phyloP scores from a whole-genome alignment of 2,329 filamentous ascomycete genomes.

The Aureobasidium pullulans region DNA sequence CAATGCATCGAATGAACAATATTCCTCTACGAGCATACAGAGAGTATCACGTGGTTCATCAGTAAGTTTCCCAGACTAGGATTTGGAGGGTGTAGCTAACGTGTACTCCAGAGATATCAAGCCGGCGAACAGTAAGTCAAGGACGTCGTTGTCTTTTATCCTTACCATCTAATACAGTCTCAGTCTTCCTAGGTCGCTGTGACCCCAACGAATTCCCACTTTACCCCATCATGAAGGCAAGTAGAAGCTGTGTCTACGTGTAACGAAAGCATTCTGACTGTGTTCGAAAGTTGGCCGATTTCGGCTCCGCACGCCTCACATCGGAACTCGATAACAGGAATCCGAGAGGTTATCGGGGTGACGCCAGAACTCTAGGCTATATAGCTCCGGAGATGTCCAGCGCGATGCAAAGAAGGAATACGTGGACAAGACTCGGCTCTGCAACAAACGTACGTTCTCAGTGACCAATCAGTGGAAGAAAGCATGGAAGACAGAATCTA shows the following conservation, averaged over 20 bases:
- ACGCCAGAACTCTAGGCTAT: not conserved
- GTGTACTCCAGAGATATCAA: constrained; percentile 5
- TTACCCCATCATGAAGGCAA: constrained; percentile 4
- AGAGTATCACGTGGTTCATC: not conserved
- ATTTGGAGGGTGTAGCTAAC: not conserved
- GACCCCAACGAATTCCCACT: not conserved
- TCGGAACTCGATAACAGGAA: not conserved
- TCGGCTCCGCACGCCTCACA: constrained; percentile 1
- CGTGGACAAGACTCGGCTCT: not conserved
- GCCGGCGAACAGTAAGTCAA: not conserved
- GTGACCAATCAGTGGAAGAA: not conserved
- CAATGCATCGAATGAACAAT: not conserved
- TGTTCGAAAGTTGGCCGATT: not conserved
- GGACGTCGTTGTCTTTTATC: too few relatives aligned
- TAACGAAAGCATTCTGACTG: not conserved
- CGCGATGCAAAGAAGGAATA: not conserved
- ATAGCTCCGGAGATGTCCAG: not conserved
- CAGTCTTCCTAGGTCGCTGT: not conserved
- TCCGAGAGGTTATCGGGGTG: not conserved
- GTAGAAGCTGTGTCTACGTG: not conserved
- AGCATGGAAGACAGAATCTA: not conserved
- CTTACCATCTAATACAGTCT: not conserved
- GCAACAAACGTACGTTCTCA: not conserved
- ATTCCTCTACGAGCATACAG: not conserved
- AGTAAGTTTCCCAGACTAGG: not conserved